Percentiles rank a stretch among this genome's conserved stretches.
Evolutionary conservation across 345 rosid species (phyloP).

Genomic region (Fremontodendron californicum): DNA sequence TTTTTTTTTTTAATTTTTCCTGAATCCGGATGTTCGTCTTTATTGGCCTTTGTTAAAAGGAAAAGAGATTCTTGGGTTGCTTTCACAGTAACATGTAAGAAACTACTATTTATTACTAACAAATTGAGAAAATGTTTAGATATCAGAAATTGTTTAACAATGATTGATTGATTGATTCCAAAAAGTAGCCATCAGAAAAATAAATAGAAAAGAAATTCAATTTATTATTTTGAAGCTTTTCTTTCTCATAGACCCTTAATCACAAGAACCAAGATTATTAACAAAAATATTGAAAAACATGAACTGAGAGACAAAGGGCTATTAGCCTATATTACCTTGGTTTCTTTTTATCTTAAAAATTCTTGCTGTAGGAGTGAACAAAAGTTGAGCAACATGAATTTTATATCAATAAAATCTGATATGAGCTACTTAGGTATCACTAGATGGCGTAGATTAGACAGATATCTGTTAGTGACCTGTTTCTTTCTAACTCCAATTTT

Average conservation of each 20-base stretch:
- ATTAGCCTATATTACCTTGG: conserved; percentile 59
- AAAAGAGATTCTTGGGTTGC: no score
- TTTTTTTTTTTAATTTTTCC: no score
- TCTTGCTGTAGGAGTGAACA: no score
- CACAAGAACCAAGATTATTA: neutral
- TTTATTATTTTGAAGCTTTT: neutral
- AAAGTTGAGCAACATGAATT: neutral
- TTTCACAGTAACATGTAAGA: no score
- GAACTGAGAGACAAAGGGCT: neutral
- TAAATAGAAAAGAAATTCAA: no score
- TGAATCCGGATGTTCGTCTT: no score
- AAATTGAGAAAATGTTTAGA: no score
- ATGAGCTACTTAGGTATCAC: neutral
- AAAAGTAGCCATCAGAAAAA: no score
- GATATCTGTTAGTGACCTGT: neutral
- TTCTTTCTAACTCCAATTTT: neutral
- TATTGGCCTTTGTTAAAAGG: no score
- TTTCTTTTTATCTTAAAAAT: neutral
- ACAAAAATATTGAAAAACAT: neutral
- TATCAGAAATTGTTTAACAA: no score
- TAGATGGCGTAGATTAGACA: neutral
- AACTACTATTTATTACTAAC: no score
- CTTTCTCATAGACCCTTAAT: neutral
- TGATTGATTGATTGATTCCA: no score
- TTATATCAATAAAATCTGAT: neutral